These are phyloP conservation scores for Paecilomyces formosus DNA, from an alignment of 2,329 filamentous ascomycete genomes.

Conservation along the genomic window DNA sequence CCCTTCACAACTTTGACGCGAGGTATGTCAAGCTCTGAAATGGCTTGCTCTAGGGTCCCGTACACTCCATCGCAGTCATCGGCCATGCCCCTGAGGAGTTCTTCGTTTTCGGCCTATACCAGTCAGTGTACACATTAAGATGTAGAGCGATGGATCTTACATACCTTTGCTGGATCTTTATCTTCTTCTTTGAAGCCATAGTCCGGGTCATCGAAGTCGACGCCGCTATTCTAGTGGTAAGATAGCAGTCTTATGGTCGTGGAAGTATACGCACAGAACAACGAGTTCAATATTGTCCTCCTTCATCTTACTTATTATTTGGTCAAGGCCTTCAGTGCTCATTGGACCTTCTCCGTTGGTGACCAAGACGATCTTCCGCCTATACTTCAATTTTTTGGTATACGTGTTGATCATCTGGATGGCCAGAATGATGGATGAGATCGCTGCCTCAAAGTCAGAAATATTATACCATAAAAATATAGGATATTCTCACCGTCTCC, in stretches of 20 bases:
- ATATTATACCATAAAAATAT: background rate
- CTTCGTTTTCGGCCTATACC: slow-evolving; percentile 62
- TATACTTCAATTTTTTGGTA: slow-evolving; percentile 76
- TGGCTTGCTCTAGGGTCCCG: slow-evolving; percentile 80
- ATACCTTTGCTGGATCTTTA: slow-evolving; percentile 64
- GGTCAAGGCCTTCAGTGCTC: slow-evolving; percentile 61
- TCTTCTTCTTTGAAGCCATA: slow-evolving; percentile 89
- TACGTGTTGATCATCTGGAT: slow-evolving; percentile 75
- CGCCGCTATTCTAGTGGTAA: slow-evolving; percentile 51
- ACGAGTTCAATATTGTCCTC: slow-evolving; percentile 69
- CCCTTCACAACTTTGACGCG: slow-evolving; percentile 68
- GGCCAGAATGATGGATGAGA: slow-evolving; percentile 81
- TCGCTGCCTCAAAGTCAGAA: slow-evolving; percentile 34
- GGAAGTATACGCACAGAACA: slow-evolving; percentile 55
- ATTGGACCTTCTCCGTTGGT: slow-evolving; percentile 73
- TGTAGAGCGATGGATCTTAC: background rate
- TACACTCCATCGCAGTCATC: slow-evolving; percentile 64
- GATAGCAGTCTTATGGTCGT: slow-evolving; percentile 1
- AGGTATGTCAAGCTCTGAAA: slow-evolving; percentile 71
- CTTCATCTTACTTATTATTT: slow-evolving; percentile 68
- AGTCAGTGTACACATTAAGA: slow-evolving; percentile 5
- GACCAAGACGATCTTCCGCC: slow-evolving; percentile 71
- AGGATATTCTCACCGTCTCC: slow-evolving; percentile 57
- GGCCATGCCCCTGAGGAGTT: slow-evolving; percentile 55
- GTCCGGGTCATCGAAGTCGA: slow-evolving; percentile 88